A percentile compares a stretch with the other conserved stretches of the same genome.
phyloP scores from a whole-genome alignment of 2,329 filamentous ascomycete genomes.

The Microsporum canis region DNA sequence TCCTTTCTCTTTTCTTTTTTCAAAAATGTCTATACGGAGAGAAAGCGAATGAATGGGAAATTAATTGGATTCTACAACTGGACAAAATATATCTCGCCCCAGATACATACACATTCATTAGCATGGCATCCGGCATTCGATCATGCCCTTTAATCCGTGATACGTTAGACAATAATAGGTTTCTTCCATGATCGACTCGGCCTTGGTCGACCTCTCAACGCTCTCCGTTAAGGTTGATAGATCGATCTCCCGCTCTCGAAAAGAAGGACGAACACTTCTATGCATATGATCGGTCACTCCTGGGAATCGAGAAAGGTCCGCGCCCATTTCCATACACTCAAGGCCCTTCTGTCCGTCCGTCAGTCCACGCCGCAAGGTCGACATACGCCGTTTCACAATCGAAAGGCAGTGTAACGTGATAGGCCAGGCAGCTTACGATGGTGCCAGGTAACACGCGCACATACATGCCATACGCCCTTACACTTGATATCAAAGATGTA shows the following conservation, averaged over 20 bases:
- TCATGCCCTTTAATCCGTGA: neutral
- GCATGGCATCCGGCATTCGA: neutral
- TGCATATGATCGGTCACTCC: neutral
- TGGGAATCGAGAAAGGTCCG: neutral
- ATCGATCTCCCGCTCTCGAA: slow-evolving; percentile 1
- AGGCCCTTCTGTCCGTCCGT: neutral
- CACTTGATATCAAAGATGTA: neutral
- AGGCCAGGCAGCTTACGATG: neutral
- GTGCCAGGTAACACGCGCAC: slow-evolving; percentile 1
- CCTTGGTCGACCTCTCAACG: neutral
- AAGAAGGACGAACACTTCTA: neutral
- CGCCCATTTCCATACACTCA: neutral
- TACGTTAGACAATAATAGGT: neutral
- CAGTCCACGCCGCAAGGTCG: neutral
- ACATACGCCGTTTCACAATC: neutral
- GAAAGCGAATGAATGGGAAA: neutral
- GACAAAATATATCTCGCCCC: neutral
- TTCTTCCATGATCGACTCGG: neutral
- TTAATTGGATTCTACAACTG: neutral
- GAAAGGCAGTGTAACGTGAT: neutral
- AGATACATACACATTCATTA: neutral
- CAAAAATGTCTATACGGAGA: neutral
- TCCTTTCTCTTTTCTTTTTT: neutral
- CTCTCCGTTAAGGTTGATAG: neutral
- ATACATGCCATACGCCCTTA: neutral